phyloP scores from a whole-genome alignment of 78 protist genomes.

The Blattamonas nauphoetae region DNA sequence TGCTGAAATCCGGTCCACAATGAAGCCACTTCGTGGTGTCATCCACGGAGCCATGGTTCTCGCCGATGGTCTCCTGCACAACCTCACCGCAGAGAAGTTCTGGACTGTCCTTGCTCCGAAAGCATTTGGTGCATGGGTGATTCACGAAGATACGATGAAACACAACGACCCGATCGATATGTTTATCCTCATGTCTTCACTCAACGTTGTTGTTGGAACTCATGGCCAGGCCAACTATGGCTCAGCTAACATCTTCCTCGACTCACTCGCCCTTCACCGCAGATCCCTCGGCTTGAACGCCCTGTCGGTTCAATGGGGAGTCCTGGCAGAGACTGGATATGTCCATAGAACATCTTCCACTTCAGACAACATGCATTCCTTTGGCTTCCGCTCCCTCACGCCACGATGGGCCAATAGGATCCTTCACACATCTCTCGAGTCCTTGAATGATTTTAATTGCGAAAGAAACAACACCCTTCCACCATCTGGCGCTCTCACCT shows the following conservation, averaged over 20 bases:
- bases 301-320: neutral
- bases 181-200: slow-evolving; percentile 29
- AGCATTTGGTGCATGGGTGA: slow-evolving; percentile 29
- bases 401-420: neutral
- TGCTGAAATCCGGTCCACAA: neutral
- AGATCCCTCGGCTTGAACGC: neutral
- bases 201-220: slow-evolving; percentile 36
- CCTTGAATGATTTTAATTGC: neutral
- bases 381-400: neutral
- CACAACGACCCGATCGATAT: slow-evolving; percentile 18
- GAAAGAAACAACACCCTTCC: neutral
- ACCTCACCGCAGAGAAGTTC: neutral
- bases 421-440: neutral
- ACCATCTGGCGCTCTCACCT: neutral
- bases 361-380: neutral
- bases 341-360: neutral
- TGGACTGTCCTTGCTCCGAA: slow-evolving; percentile 23
- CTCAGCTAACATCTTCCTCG: slow-evolving; percentile 56
- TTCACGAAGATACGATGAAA: slow-evolving; percentile 11
- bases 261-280: slow-evolving; percentile 33
- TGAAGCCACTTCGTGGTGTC: neutral
- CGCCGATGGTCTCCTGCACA: neutral
- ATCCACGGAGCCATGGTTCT: slow-evolving; percentile 2
- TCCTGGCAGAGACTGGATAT: slow-evolving; percentile 2
- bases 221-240: slow-evolving; percentile 51